Conservation (phyloP, 306 rosid species). For the Malus sylvestris region DNA sequence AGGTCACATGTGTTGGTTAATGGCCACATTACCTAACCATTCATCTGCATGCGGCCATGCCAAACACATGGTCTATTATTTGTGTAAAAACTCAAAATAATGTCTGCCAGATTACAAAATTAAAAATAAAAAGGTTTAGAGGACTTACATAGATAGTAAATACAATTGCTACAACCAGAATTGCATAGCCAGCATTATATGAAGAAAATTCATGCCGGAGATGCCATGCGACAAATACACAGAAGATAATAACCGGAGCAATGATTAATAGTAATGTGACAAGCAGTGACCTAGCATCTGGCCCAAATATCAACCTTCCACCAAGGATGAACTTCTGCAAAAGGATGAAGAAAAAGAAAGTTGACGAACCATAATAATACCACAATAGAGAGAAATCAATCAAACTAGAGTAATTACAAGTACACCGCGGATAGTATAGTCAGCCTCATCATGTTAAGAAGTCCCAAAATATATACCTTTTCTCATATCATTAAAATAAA, state of each 20-base stretch:
- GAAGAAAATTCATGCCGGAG: conserved; percentile 71
- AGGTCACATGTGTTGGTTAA: not conserved
- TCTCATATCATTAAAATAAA: not conserved
- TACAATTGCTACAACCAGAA: conserved; percentile 58
- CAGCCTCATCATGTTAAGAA: not conserved
- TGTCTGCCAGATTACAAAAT: not conserved
- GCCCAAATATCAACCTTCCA: conserved; percentile 89
- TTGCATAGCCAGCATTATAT: conserved; percentile 63
- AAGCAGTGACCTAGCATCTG: conserved; percentile 78
- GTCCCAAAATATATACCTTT: too few relatives aligned
- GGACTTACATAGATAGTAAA: conserved; percentile 62
- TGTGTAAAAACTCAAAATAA: not conserved
- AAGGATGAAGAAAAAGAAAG: conserved; percentile 12
- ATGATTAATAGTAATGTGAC: conserved; percentile 65
- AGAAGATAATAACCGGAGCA: conserved; percentile 67
- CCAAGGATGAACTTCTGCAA: conserved; percentile 81
- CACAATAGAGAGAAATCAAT: not conserved
- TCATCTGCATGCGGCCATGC: not conserved
- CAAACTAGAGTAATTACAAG: not conserved
- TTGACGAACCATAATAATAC: not conserved
- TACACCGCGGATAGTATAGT: not conserved
- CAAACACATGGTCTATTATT: not conserved
- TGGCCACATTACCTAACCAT: not conserved
- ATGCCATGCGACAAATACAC: conserved; percentile 73
- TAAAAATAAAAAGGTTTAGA: conserved; percentile 6